These are phyloP conservation scores for Fusarium incarnatum DNA, from an alignment of 2,329 filamentous ascomycete species.

Conservation along the genomic window DNA sequence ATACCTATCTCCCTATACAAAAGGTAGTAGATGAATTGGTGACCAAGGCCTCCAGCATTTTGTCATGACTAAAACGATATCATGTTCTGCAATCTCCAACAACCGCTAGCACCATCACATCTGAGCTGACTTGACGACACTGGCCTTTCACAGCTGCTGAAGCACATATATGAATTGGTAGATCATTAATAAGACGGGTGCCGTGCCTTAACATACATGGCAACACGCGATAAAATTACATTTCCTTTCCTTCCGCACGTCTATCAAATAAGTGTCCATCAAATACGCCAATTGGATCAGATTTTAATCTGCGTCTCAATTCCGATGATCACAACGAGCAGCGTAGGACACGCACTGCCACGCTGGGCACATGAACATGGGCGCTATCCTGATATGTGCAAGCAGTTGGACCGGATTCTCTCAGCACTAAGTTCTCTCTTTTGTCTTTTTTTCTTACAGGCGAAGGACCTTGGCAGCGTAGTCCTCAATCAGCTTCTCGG, in stretches of 20 bases:
- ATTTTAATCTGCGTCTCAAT: slow-evolving; percentile 32
- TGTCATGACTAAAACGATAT: neutral
- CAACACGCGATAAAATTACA: slow-evolving; percentile 58
- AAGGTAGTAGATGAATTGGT: neutral
- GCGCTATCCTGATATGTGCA: slow-evolving; percentile 21
- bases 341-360: slow-evolving; percentile 30
- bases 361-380: slow-evolving; percentile 17
- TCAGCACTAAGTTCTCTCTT: slow-evolving; percentile 17
- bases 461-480: slow-evolving; percentile 91
- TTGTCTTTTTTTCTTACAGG: slow-evolving; percentile 65
- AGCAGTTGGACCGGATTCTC: slow-evolving; percentile 28
- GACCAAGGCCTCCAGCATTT: neutral
- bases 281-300: slow-evolving; percentile 43
- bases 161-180: slow-evolving; percentile 40
- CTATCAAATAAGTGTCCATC: slow-evolving; percentile 51
- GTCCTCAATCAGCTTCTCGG: slow-evolving; percentile 85
- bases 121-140: neutral
- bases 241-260: slow-evolving; percentile 51
- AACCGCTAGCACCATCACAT: too few relatives aligned
- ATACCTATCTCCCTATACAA: too few relatives aligned
- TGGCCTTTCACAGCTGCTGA: neutral
- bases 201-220: slow-evolving; percentile 52
- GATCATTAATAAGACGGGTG: slow-evolving; percentile 50
- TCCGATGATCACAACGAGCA: slow-evolving; percentile 29
- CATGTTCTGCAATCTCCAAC: neutral